Evolutionary conservation across 805 yeast genomes (phyloP), one percentile per base, ranked within the genome.

Genomic region (Candida chauliodis): DNA sequence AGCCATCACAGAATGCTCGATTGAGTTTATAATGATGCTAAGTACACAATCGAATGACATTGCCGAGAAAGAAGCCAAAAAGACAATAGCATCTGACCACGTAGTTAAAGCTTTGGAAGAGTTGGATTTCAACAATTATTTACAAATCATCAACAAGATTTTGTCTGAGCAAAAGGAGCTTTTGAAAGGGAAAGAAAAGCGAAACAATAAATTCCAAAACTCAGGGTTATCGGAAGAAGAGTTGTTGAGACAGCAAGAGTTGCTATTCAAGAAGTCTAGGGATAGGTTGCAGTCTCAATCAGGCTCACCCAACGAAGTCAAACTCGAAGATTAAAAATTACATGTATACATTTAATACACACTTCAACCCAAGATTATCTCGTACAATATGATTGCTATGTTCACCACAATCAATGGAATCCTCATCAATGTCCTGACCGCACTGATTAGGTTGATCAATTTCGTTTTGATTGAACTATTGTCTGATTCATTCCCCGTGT

Each of bases 1-100:
- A 53, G 93, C 95, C 30, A 76, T 93, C 31, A 91, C 95, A 30
- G 97, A 93, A 56, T 91, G 96, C 59, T 89, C 97, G 52, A 88
- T 93, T 40, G 96, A 89, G 62, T 91, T 93, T 58, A 83, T 93
- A 43, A 91, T 93, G 95, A 87, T 91, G 42, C 68, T 91, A 30
- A 84, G 96, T 8, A 87, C 95, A 2, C 95, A 89, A 63, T 83
- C 91, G 40, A 90, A 91, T 52, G 98, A 93, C 45, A 89, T 93
- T 48, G 98, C 98, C 1, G 98, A 93, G 51, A 84, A 84, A 51
- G 99, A 93, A 57, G 80, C 95, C 38, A 93, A 93, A 61, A 93
- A 93, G 62, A 93, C 99, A 2, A 93, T 93, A 30, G 95, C 96
- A 0, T 84, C 95, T 2, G 99, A 93, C 58, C 99, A 93, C 57